Evolutionary conservation across 805 yeast genomes (phyloP), one percentile per base, ranked within the genome.

Genomic region (Metschnikowia proteae): DNA sequence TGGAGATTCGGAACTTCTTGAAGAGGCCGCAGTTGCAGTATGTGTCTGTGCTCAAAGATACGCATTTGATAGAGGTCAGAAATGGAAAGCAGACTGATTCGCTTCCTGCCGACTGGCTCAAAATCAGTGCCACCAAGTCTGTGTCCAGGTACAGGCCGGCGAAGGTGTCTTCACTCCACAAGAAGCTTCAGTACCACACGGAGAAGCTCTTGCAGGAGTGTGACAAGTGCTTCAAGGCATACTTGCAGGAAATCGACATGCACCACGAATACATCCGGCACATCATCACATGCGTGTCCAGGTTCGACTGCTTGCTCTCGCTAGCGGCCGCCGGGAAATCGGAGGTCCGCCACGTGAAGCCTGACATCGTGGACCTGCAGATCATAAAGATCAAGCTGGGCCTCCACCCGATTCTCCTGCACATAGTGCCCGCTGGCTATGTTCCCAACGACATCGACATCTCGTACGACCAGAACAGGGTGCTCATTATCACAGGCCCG

Each of bases 141-240:
- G 83, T 88, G 1, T 79, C 89, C 2, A 69, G 98, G 49, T 91
- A 81, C 63, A 71, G 90, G 50, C 74, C 96, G 0, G 88, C 96
- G 0, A 67, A 64, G 29, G 75, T 83, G 1, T 56, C 71, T 2
- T 66, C 68, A 11, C 66, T 87, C 27, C 74, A 82, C 42, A 80
- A 81, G 46, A 63, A 71, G 34, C 62, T 84, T 33, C 83, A 81
- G 51, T 83, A 83, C 55, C 81, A 82, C 44, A 75, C 80, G 46
- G 96, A 83, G 47, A 54, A 71, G 44, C 67, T 84, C 5, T 60
- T 70, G 5, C 59, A 62, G 7, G 73, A 64, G 7, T 75, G 83
- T 51, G 79, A 83, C 42, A 59, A 60, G 3, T 77, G 78, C 5
- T 85, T 74, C 60, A 51, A 58, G 11, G 51, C 52, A 6, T 79